Conservation (phyloP, 768 basidiomycete genomes). For the Mycena crocata region DNA sequence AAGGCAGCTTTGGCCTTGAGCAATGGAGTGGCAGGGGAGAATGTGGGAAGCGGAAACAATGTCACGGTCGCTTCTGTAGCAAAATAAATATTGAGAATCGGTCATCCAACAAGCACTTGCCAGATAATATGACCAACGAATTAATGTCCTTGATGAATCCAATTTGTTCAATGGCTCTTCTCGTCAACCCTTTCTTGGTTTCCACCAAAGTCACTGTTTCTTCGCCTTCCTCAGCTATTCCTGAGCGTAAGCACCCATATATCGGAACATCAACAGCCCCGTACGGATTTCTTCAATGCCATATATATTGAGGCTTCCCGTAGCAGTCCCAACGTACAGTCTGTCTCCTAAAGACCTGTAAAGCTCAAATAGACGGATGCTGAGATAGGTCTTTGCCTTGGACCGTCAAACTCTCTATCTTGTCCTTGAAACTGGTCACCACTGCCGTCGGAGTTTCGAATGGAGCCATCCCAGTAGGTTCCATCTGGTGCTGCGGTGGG, state of each 20-base stretch:
- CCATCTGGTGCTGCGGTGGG: neutral
- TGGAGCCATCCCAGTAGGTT: conserved; percentile 41
- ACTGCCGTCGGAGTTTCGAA: conserved; percentile 45
- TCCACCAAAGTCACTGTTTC: conserved; percentile 61
- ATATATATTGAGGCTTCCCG: conserved; percentile 68
- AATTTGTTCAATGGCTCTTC: conserved; percentile 87
- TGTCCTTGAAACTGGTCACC: conserved; percentile 57
- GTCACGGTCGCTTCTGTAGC: conserved; percentile 76
- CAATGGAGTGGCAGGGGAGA: conserved; percentile 78
- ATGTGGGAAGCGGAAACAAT: conserved; percentile 79
- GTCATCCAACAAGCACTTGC: conserved; percentile 52
- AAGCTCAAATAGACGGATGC: neutral
- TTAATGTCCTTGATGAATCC: conserved; percentile 89
- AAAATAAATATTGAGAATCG: conserved; percentile 6
- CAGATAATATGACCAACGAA: conserved; percentile 86
- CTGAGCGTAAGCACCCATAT: neutral
- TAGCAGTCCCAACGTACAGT: conserved; percentile 72
- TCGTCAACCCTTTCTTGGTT: conserved; percentile 71
- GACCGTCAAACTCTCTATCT: conserved; percentile 54
- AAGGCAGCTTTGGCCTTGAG: conserved; percentile 84
- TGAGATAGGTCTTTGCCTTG: conserved; percentile 48
- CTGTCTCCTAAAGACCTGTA: conserved; percentile 55
- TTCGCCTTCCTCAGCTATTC: conserved; percentile 45
- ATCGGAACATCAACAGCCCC: neutral
- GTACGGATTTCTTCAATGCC: conserved; percentile 47